These are phyloP conservation scores for Porphyridium purpureum DNA, from an alignment of 23 red algal genomes.

Conservation along the genomic window DNA sequence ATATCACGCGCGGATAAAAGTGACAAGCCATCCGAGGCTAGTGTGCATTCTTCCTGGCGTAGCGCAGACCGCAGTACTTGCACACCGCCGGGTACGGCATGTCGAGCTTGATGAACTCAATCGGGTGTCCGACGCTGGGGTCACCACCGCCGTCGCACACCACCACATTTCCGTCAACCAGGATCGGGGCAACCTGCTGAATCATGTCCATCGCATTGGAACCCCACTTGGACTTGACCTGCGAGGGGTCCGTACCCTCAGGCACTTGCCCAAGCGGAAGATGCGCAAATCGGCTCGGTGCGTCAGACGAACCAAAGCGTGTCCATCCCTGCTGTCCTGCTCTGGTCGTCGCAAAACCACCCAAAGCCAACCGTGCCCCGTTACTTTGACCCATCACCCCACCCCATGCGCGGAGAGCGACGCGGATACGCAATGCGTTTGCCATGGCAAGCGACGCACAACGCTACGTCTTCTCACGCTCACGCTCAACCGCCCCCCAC, in stretches of 20 bases:
- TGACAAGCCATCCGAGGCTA: no score
- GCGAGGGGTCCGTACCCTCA: not conserved
- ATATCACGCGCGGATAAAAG: no score
- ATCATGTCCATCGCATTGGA: slow-evolving; percentile 38
- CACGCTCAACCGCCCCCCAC: no score
- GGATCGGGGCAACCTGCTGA: slow-evolving; percentile 11
- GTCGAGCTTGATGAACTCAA: slow-evolving; percentile 35
- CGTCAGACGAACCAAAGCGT: not conserved
- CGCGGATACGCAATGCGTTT: no score
- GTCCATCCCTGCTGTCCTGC: no score
- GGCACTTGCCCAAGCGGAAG: slow-evolving; percentile 9
- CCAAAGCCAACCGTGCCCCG: no score
- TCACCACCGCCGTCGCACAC: slow-evolving; percentile 12
- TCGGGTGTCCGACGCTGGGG: slow-evolving; percentile 17
- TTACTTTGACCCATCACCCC: no score
- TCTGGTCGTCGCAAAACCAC: no score
- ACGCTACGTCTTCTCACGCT: no score
- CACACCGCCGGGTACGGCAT: slow-evolving; percentile 14
- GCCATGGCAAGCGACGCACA: no score
- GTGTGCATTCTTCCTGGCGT: no score
- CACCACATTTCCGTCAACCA: slow-evolving; percentile 16
- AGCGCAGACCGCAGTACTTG: slow-evolving; percentile 46
- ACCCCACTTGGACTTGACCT: slow-evolving; percentile 38
- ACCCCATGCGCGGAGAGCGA: no score
- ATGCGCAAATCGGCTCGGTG: slow-evolving; percentile 2